Conservation (phyloP, 345 rosid genomes). For the Schrenkiella parvula region DNA sequence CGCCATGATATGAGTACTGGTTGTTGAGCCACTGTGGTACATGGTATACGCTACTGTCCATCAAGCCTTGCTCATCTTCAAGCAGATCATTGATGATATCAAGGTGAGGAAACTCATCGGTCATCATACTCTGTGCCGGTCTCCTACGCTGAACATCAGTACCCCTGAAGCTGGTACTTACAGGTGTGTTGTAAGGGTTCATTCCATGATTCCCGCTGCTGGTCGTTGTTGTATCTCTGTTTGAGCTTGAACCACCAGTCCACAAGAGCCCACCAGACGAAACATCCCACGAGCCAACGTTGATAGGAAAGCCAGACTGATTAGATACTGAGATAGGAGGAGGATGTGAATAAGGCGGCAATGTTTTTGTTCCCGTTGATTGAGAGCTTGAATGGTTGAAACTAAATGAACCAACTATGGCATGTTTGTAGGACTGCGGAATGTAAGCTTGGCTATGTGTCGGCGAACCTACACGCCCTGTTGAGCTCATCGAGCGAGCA, state of each 20-base stretch:
- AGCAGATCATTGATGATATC: conserved; percentile 93
- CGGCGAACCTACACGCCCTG: conserved; percentile 62
- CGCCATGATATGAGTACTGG: conserved; percentile 48
- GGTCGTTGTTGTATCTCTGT: conserved; percentile 30
- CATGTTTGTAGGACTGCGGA: conserved; percentile 81
- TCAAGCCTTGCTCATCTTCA: conserved; percentile 63
- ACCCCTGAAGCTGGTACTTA: background rate
- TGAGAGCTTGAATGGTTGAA: conserved; percentile 41
- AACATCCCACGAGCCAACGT: conserved; percentile 44
- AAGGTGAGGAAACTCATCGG: conserved; percentile 88
- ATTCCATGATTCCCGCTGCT: background rate
- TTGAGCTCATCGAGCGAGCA: conserved; percentile 75
- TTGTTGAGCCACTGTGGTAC: conserved; percentile 44
- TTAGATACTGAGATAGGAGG: conserved; percentile 36
- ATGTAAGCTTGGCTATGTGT: conserved; percentile 45
- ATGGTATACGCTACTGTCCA: conserved; percentile 33
- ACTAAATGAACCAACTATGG: conserved; percentile 46
- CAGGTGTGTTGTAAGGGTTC: conserved; percentile 38
- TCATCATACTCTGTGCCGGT: conserved; percentile 44
- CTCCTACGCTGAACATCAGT: conserved; percentile 31
- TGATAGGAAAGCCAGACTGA: conserved; percentile 47
- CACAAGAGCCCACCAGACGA: conserved; percentile 38
- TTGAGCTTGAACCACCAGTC: conserved; percentile 49
- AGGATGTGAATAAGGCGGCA: conserved; percentile 39
- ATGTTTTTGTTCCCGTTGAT: conserved; percentile 42